These are phyloP conservation scores for Sclerotinia trifoliorum DNA, from an alignment of 2,329 filamentous ascomycete species.

Conservation along the genomic window DNA sequence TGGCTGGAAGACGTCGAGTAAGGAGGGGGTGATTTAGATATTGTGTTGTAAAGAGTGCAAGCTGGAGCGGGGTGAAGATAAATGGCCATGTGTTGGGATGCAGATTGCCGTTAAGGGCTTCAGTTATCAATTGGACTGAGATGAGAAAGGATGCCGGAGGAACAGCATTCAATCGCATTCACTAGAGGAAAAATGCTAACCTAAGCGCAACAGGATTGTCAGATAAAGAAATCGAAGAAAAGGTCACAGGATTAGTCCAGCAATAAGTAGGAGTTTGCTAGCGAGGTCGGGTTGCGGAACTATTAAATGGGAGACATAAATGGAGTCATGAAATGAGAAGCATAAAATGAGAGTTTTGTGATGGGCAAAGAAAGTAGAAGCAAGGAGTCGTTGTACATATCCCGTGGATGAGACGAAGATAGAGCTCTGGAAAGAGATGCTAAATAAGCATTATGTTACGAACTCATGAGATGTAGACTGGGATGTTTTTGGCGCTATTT, in stretches of 20 bases:
- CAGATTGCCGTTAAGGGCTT: too few relatives aligned
- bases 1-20: not conserved
- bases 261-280: not conserved
- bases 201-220: conserved; percentile 53
- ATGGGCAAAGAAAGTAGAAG: not conserved
- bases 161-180: too few relatives aligned
- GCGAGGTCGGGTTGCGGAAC: not conserved
- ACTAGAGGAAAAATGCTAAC: not conserved
- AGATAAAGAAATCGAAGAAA: conserved; percentile 60
- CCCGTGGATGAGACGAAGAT: conserved; percentile 12
- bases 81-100: not conserved
- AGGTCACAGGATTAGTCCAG: conserved; percentile 25
- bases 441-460: conserved; percentile 4
- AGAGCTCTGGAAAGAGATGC: not conserved
- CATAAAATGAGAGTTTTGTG: not conserved
- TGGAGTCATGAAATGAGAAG: not conserved
- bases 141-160: conserved; percentile 30
- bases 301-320: not conserved
- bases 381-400: conserved; percentile 19
- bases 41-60: not conserved
- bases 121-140: not conserved
- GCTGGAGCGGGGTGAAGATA: not conserved
- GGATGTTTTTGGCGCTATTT: too few relatives aligned
- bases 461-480: not conserved
- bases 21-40: too few relatives aligned